Conservation (phyloP, 163 green algal species). For the Chloroidium sp. region DNA sequence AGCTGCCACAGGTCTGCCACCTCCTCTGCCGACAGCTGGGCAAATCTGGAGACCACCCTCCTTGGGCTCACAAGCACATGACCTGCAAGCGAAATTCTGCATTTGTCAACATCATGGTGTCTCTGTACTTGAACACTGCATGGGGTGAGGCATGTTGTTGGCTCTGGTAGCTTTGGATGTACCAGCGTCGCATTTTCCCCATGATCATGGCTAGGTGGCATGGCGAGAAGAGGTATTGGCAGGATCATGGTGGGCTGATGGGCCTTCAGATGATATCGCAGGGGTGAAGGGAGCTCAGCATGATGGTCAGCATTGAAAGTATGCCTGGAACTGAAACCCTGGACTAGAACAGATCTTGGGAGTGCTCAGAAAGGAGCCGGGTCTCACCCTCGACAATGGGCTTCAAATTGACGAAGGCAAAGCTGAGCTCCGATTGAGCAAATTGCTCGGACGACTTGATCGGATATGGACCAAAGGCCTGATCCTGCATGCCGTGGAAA, state of each 20-base stretch:
- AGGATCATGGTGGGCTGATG: no score
- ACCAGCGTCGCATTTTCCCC: no score
- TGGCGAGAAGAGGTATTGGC: no score
- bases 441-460: slow-evolving; percentile 74
- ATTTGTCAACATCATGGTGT: not conserved
- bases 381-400: slow-evolving; percentile 74
- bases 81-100: slow-evolving; percentile 28
- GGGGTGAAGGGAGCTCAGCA: no score
- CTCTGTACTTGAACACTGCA: no score
- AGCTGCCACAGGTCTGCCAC: slow-evolving; percentile 71
- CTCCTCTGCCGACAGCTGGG: slow-evolving; percentile 69
- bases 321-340: no score
- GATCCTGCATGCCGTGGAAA: slow-evolving; percentile 2
- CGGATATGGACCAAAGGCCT: slow-evolving; percentile 60
- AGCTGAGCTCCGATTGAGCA: slow-evolving; percentile 49
- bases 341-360: no score
- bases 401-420: slow-evolving; percentile 95
- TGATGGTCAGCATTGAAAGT: no score
- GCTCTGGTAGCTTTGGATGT: no score
- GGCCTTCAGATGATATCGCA: no score
- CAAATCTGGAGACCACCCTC: slow-evolving; percentile 62
- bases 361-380: not conserved
- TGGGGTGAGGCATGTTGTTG: no score
- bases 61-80: slow-evolving; percentile 87
- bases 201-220: no score